Evolutionary conservation across 2,329 filamentous ascomycete genomes (phyloP).

Genomic region (Zasmidium citrigriseum): DNA sequence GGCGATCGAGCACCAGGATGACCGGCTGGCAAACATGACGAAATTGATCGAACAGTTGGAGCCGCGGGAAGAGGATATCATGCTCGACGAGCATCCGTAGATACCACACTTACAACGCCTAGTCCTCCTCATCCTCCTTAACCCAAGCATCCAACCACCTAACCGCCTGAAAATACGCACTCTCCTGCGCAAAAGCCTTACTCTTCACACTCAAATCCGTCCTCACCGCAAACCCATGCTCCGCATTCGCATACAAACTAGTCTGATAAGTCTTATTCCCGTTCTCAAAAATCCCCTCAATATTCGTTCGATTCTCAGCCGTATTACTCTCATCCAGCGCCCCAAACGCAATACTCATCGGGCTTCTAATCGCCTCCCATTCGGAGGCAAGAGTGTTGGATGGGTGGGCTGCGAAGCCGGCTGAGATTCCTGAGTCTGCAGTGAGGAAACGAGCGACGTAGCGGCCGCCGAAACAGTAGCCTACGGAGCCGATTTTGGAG

Average conservation of each 20-base stretch:
- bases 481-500: constrained; percentile 64
- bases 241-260: constrained; percentile 33
- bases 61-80: neutral
- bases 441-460: constrained; percentile 67
- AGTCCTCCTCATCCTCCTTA: constrained; percentile 17
- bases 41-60: neutral
- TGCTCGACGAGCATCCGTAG: neutral
- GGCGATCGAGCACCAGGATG: constrained; percentile 54
- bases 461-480: constrained; percentile 78
- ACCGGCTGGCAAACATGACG: neutral
- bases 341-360: constrained; percentile 62
- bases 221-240: constrained; percentile 38
- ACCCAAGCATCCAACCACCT: constrained; percentile 39
- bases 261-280: constrained; percentile 37
- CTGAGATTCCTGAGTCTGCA: constrained; percentile 55
- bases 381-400: constrained; percentile 68
- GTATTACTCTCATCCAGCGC: constrained; percentile 21
- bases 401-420: constrained; percentile 70
- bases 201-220: constrained; percentile 30
- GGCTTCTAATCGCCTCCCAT: constrained; percentile 64
- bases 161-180: constrained; percentile 36
- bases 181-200: constrained; percentile 38
- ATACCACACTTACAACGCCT: neutral
- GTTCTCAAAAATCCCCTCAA: constrained; percentile 30
- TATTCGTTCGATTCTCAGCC: constrained; percentile 23